These are phyloP conservation scores for Artomyces pyxidatus DNA, from an alignment of 768 basidiomycete species.

Conservation along the genomic window DNA sequence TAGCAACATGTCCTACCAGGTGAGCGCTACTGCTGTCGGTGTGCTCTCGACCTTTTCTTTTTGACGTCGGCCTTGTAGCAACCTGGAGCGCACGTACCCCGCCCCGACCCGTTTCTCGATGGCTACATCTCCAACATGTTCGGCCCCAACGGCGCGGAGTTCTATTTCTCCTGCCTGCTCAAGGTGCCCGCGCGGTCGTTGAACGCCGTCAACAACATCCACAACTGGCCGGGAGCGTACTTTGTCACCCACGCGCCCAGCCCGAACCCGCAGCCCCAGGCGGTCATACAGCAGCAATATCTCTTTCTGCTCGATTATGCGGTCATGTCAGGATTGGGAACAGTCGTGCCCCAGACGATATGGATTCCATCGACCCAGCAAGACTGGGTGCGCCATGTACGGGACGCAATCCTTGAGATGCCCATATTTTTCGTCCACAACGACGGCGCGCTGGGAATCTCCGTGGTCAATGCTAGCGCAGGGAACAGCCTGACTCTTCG, in stretches of 20 bases:
- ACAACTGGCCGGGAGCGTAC: not conserved
- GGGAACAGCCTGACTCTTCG: too few relatives aligned
- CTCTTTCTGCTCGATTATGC: conserved; percentile 7
- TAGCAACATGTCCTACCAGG: too few relatives aligned
- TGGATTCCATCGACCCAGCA: conserved; percentile 8
- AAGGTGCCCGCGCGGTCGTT: not conserved
- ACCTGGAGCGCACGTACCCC: too few relatives aligned
- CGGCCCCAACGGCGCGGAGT: not conserved
- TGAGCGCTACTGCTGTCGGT: too few relatives aligned
- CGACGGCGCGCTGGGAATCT: conserved; percentile 6
- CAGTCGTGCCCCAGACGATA: conserved; percentile 9
- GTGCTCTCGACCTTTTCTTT: too few relatives aligned
- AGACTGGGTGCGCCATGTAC: conserved; percentile 11
- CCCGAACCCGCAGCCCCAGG: not conserved
- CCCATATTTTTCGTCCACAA: conserved; percentile 7
- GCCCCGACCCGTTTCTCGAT: not conserved
- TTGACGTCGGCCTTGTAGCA: too few relatives aligned
- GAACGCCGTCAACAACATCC: not conserved
- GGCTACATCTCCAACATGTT: conserved; percentile 10
- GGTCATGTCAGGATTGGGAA: conserved; percentile 1
- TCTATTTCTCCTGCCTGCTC: conserved; percentile 4
- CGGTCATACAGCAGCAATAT: not conserved
- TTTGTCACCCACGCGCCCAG: not conserved
- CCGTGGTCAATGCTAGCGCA: not conserved
- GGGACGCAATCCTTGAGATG: conserved; percentile 2